Percentiles rank a stretch among this genome's conserved stretches.
phyloP scores from a whole-genome alignment of 1,139 yeast species.

The Diutina scorzettiae region DNA sequence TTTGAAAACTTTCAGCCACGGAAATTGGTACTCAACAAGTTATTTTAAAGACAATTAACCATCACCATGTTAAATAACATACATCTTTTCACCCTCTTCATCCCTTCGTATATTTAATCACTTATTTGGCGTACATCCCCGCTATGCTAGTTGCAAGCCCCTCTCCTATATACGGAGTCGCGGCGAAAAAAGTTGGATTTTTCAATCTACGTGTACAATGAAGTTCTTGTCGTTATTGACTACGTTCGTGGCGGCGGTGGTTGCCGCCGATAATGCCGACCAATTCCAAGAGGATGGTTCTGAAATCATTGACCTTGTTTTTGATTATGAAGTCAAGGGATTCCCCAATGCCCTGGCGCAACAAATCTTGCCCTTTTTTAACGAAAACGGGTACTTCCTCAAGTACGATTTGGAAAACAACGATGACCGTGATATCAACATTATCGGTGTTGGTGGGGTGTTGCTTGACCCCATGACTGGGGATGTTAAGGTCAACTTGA shows the following conservation, averaged over 20 bases:
- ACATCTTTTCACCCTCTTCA: too few species aligned
- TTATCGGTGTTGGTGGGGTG: conserved; percentile 69
- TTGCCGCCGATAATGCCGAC: neutral
- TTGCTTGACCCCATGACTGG: conserved; percentile 46
- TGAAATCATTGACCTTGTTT: neutral
- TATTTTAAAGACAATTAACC: too few species aligned
- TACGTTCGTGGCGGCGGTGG: neutral
- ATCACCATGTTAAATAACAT: too few species aligned
- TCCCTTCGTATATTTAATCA: too few species aligned
- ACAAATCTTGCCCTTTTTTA: neutral
- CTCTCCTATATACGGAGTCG: too few species aligned
- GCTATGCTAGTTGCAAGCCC: too few species aligned
- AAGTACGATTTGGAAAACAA: neutral
- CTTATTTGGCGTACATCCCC: too few species aligned
- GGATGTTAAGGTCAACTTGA: conserved; percentile 44
- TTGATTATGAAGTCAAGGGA: neutral
- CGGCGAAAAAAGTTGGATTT: neutral
- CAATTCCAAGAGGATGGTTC: neutral
- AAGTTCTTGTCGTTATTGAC: neutral
- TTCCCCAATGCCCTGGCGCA: neutral
- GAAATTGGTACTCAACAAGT: too few species aligned
- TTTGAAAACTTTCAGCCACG: too few species aligned
- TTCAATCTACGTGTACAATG: neutral
- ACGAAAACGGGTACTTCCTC: neutral
- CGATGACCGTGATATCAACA: conserved; percentile 15